Percentiles rank a stretch among this genome's conserved stretches.
phyloP scores from a whole-genome alignment of 768 basidiomycete genomes.

The Leccinum disarticulatum region DNA sequence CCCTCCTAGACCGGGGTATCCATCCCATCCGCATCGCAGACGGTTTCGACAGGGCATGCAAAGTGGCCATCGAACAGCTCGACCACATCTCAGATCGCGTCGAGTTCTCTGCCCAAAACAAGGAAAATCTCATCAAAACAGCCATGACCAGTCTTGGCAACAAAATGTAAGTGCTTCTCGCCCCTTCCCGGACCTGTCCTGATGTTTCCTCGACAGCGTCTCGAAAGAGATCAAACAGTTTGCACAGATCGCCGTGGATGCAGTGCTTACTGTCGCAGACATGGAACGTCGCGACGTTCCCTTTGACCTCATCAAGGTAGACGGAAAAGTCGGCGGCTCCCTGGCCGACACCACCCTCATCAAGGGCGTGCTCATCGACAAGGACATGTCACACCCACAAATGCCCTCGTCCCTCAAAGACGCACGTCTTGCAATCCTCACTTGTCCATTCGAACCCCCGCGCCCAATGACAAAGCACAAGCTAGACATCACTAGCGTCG shows the following conservation, averaged over 20 bases:
- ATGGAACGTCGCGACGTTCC: slow-evolving; percentile 92
- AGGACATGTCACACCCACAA: slow-evolving; percentile 99
- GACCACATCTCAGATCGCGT: slow-evolving; percentile 90
- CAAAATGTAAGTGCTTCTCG: slow-evolving; percentile 72
- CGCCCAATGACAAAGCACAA: slow-evolving; percentile 99
- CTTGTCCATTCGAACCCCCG: slow-evolving; percentile 98
- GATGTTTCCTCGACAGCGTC: slow-evolving; percentile 56
- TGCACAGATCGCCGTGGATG: slow-evolving; percentile 96
- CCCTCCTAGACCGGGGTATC: slow-evolving; percentile 97
- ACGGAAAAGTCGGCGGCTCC: slow-evolving; percentile 97
- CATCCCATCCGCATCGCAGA: slow-evolving; percentile 99
- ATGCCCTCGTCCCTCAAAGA: slow-evolving; percentile 90
- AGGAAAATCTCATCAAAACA: slow-evolving; percentile 86
- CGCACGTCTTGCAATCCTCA: slow-evolving; percentile 93
- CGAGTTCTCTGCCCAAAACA: slow-evolving; percentile 78
- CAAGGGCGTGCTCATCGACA: slow-evolving; percentile 97
- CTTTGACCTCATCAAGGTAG: slow-evolving; percentile 98
- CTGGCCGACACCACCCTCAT: slow-evolving; percentile 94
- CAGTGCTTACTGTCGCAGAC: slow-evolving; percentile 93
- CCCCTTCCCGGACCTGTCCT: neutral
- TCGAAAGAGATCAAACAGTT: slow-evolving; percentile 96
- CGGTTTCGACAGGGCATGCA: slow-evolving; percentile 94
- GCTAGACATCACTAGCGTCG: slow-evolving; percentile 93
- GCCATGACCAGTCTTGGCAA: slow-evolving; percentile 96
- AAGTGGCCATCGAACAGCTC: slow-evolving; percentile 85